Percentiles rank a stretch among this genome's conserved stretches.
These are phyloP conservation scores for Zhuliangozyma blackwelliae DNA, from an alignment of 1,139 yeast species.

Conservation along the genomic window DNA sequence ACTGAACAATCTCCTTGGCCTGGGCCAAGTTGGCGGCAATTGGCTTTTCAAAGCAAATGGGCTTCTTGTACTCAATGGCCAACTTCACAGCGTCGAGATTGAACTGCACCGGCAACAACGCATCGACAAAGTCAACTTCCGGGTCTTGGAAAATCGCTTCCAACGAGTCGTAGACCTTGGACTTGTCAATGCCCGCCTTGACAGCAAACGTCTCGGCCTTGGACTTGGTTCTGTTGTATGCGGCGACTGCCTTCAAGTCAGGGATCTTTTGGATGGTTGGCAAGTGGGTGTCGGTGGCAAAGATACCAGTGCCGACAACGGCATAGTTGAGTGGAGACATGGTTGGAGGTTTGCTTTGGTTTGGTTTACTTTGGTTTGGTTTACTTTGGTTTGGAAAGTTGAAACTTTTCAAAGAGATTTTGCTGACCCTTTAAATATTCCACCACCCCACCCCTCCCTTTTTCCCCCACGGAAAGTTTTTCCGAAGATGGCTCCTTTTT, in stretches of 20 bases:
- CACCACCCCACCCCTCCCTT: slow-evolving; percentile 2
- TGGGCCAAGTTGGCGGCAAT: slow-evolving; percentile 80
- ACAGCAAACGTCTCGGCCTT: slow-evolving; percentile 82
- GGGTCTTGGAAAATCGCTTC: slow-evolving; percentile 64
- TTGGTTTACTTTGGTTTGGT: background rate
- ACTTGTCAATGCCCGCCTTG: slow-evolving; percentile 46
- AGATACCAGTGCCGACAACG: slow-evolving; percentile 86
- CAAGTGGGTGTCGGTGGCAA: slow-evolving; percentile 78
- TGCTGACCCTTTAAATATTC: background rate
- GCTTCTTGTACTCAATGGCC: slow-evolving; percentile 68
- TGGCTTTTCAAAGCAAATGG: slow-evolving; percentile 83
- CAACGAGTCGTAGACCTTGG: slow-evolving; percentile 57
- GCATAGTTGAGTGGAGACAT: slow-evolving; percentile 52
- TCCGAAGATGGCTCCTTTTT: no score
- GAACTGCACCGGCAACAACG: slow-evolving; percentile 78
- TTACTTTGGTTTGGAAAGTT: no score
- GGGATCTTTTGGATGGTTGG: slow-evolving; percentile 57
- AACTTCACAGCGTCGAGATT: slow-evolving; percentile 64
- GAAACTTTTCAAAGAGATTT: background rate
- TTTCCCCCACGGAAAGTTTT: no score
- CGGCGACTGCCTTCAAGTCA: slow-evolving; percentile 43
- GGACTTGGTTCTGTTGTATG: slow-evolving; percentile 74
- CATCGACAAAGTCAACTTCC: slow-evolving; percentile 71
- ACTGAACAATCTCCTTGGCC: slow-evolving; percentile 70
- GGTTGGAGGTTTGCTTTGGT: background rate